Percentiles rank a stretch among this genome's conserved stretches.
Evolutionary conservation across 2,329 filamentous ascomycete species (phyloP).

Genomic region (Xylaria digitata): DNA sequence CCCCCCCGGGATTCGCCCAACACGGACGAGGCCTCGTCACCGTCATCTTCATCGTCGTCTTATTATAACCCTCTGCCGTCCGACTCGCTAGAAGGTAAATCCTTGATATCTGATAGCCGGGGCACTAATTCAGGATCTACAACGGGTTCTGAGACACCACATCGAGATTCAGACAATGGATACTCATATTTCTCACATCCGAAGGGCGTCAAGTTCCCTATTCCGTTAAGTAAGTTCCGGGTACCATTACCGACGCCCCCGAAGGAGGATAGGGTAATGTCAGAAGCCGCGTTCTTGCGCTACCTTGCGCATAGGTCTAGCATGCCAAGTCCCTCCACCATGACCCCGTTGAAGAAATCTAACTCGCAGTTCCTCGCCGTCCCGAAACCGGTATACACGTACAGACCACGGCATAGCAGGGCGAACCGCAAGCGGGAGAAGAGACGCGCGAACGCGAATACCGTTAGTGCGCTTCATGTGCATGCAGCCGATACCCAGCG

Average conservation of each 20-base stretch:
- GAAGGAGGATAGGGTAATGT: no score
- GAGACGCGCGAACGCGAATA: background rate
- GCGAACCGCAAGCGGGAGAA: no score
- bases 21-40: background rate
- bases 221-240: no score
- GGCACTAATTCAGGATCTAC: background rate
- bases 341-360: background rate
- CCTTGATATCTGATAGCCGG: background rate
- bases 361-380: background rate
- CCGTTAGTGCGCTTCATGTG: no score
- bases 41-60: background rate
- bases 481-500: background rate
- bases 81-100: background rate
- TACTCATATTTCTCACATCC: no score
- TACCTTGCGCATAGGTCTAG: background rate
- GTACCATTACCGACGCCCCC: no score
- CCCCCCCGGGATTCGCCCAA: background rate
- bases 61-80: background rate
- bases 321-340: background rate
- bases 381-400: background rate
- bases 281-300: no score
- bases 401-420: background rate
- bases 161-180: no score
- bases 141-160: background rate
- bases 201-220: no score